phyloP scores from a whole-genome alignment of 139 green algal genomes.

The Dunaliella primolecta region DNA sequence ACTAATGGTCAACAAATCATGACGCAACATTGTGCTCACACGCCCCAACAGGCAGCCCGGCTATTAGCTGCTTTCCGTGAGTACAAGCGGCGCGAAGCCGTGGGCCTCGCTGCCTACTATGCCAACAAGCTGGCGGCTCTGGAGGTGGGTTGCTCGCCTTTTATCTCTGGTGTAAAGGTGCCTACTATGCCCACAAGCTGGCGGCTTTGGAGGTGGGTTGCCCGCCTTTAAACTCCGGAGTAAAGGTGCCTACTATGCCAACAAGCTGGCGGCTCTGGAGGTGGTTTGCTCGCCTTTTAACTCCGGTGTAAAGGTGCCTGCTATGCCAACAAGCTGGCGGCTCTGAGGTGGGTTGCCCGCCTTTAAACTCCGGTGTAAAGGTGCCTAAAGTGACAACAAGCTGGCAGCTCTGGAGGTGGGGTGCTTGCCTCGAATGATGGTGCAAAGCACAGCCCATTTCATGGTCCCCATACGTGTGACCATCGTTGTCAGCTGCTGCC shows the following conservation, averaged over 20 bases:
- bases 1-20: too few species aligned
- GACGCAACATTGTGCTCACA: not conserved
- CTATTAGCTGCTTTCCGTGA: constrained; percentile 52
- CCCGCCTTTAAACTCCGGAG: too few species aligned
- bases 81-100: constrained; percentile 46
- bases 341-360: constrained; percentile 32
- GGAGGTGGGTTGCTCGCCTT: constrained; percentile 27
- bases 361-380: too few species aligned
- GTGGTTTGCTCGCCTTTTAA: not conserved
- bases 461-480: too few species aligned
- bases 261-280: constrained; percentile 56
- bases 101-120: constrained; percentile 50
- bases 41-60: constrained; percentile 38
- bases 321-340: constrained; percentile 54
- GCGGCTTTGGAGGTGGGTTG: constrained; percentile 41
- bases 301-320: too few species aligned
- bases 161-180: too few species aligned
- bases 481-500: constrained; percentile 43
- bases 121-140: constrained; percentile 50
- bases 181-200: constrained; percentile 52
- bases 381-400: constrained; percentile 43
- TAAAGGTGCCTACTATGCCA: constrained; percentile 44
- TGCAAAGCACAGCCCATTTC: too few species aligned
- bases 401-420: constrained; percentile 50
- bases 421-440: too few species aligned